Base-by-base conservation (phyloP, 768 basidiomycete species). In the Coprinellus micaceus region DNA sequence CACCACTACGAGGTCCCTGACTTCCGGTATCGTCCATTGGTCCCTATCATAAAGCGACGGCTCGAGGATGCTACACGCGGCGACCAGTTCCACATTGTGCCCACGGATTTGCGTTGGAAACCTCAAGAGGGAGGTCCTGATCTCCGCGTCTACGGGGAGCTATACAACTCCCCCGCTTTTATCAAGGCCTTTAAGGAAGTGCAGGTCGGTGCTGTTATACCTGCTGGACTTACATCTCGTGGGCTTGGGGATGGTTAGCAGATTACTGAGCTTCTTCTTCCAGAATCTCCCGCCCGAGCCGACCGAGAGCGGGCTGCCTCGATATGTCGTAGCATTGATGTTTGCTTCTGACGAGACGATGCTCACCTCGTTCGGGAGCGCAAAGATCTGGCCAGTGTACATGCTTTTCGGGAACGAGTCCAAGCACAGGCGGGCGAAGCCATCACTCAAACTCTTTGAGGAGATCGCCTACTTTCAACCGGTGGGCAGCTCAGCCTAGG, bases 111-210 rank as follows among this genome's bases (percentile, higher is more conserved):
- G 1, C 63, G 56, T 40, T 60, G 60, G 49, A n/a, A 59, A 21
- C 53, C 58, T 69, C 68, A 1, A 71, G 63, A 52, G 37, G 65
- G 12, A 46, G 40, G 29, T n/a, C n/a, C n/a, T 1, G 44, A 56
- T 2, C 64, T 68, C 24, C 58, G 64, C 0, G 46, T 71, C 2
- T 66, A 57, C 52, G 55, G 53, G 1, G 71, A 77, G 46, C 17
- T 74, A 1, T 74, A 71, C 45, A 68, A 59, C 1, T 71, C 68
- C 0, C 69, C 74, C 53, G 69, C 67, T 0, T 72, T 65, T 45
- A 36, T 69, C 10, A 51, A 63, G 0, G 73, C 64, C 26, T 66
- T 74, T 33, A 58, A 71, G 3, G 21, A 63, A 2, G 30, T 76
- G 7, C 10, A 58, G 61, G 12, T 47, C 7, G 51, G 61, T 1